Evolutionary conservation across 148 eudicot species (phyloP).

Genomic region (Camellia japonica): DNA sequence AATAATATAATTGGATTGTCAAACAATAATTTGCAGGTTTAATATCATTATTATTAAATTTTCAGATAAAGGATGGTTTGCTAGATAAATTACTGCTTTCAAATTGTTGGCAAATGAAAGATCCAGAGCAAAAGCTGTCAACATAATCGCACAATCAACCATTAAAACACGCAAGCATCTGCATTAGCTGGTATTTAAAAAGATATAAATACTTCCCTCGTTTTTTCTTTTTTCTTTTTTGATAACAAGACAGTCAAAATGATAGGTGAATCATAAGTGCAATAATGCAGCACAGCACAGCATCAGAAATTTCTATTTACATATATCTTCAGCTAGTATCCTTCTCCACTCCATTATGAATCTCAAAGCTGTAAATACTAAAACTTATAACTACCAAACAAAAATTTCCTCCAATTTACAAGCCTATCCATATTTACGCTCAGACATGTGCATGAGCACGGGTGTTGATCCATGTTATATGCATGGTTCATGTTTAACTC

Average conservation of each 20-base stretch:
- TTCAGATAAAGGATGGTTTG: no score
- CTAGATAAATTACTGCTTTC: no score
- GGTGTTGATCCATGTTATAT: not conserved
- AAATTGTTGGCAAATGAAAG: no score
- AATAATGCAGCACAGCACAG: not conserved
- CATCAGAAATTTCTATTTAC: not conserved
- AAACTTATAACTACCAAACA: not conserved
- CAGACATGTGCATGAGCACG: not conserved
- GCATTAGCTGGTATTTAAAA: not conserved
- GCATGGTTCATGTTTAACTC: not conserved
- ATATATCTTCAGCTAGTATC: not conserved
- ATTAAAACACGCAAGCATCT: no score
- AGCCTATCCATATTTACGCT: slow-evolving; percentile 12
- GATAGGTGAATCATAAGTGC: not conserved
- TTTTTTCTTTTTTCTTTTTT: not conserved
- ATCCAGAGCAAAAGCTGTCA: no score
- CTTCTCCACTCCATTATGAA: not conserved
- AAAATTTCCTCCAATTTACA: slow-evolving; percentile 7
- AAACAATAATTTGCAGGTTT: no score
- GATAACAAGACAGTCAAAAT: not conserved
- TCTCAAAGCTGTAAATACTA: not conserved
- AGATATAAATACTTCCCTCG: not conserved
- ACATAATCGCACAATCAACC: no score
- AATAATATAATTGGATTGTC: no score
- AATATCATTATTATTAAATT: no score